Evolutionary conservation across 2,329 filamentous ascomycete species (phyloP).

Genomic region (Claviceps sp.): DNA sequence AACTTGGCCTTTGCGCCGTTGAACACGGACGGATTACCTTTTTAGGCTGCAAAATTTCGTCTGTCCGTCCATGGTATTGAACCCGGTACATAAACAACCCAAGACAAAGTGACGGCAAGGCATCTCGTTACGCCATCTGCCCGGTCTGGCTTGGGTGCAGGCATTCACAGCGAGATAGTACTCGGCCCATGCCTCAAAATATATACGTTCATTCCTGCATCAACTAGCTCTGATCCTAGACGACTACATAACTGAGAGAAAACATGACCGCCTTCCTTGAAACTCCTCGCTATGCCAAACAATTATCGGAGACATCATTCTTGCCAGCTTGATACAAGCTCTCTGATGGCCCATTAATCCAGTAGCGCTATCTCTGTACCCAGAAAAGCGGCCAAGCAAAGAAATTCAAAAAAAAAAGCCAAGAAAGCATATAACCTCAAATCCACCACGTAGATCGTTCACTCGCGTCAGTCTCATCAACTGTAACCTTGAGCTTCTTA

Average conservation of each 20-base stretch:
- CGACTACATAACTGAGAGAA: not conserved
- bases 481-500: constrained; percentile 17
- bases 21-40: no score
- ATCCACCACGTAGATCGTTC: not conserved
- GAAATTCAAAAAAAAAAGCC: not conserved
- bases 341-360: no score
- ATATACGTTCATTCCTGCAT: not conserved
- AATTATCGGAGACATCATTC: not conserved
- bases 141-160: no score
- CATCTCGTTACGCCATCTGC: no score
- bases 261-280: not conserved
- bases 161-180: no score
- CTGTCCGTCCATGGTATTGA: no score
- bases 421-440: constrained; percentile 2
- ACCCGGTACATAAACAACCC: no score
- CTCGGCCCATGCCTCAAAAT: not conserved
- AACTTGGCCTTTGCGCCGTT: no score
- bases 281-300: constrained; percentile 3
- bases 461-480: not conserved
- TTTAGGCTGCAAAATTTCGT: no score
- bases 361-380: not conserved
- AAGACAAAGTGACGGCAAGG: no score
- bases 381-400: not conserved
- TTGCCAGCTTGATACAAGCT: not conserved
- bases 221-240: not conserved